These are phyloP conservation scores for Elaeis oleifera DNA, from an alignment of 202 grass and related monocot species.

Conservation along the genomic window DNA sequence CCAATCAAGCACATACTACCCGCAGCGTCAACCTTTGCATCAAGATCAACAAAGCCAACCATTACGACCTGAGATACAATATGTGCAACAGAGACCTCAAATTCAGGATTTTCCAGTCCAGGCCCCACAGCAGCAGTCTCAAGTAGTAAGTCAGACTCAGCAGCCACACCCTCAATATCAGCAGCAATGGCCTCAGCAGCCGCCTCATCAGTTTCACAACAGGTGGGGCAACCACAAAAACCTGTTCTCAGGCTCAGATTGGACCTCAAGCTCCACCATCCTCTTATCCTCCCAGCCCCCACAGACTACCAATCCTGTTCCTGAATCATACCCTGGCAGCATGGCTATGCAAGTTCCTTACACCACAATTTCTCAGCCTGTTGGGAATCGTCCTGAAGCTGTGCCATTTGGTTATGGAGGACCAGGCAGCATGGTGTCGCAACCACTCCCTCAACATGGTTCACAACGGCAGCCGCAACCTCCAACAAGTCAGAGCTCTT, in stretches of 20 bases:
- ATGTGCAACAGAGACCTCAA: conserved; percentile 33
- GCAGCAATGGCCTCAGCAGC: conserved; percentile 41
- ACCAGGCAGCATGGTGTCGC: conserved; percentile 50
- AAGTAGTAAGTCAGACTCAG: conserved; percentile 30
- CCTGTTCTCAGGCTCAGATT: conserved; percentile 45
- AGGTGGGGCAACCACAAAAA: conserved; percentile 44
- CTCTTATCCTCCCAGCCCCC: conserved; percentile 58
- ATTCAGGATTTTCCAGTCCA: conserved; percentile 32
- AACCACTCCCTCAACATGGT: conserved; percentile 31
- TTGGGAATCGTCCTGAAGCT: conserved; percentile 52
- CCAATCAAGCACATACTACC: conserved; percentile 48
- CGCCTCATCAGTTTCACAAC: conserved; percentile 37
- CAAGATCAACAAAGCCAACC: conserved; percentile 24
- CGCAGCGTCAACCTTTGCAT: conserved; percentile 31
- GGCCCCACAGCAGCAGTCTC: conserved; percentile 29
- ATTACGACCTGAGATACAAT: conserved; percentile 31
- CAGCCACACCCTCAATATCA: conserved; percentile 40
- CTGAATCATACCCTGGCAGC: conserved; percentile 48
- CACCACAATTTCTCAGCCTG: conserved; percentile 45
- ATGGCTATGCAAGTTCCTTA: conserved; percentile 40
- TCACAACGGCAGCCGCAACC: conserved; percentile 37
- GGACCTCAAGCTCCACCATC: conserved; percentile 45
- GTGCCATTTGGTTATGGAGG: conserved; percentile 49
- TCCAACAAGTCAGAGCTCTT: conserved; percentile 33
- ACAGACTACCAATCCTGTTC: conserved; percentile 53